A percentile compares a stretch with the other conserved stretches of the same genome.
phyloP scores from a whole-genome alignment of 2,329 filamentous ascomycete genomes.

The Colletotrichum chrysophilum region DNA sequence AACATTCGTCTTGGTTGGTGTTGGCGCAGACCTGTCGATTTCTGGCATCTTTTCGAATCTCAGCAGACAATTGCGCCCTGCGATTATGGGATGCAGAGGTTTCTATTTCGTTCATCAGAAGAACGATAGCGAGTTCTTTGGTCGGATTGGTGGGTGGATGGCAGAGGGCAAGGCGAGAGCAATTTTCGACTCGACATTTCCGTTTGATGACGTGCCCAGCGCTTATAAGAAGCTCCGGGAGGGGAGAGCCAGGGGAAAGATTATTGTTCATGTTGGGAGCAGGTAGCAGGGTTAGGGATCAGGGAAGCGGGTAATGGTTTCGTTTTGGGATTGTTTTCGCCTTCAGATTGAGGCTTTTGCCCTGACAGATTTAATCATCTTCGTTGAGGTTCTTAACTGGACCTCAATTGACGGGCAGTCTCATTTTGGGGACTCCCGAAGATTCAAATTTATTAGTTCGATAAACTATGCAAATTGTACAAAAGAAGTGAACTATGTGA shows the following conservation, averaged over 20 bases:
- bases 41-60: not conserved
- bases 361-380: not conserved
- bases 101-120: conserved; percentile 18
- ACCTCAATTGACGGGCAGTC: accelerated
- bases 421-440: not conserved
- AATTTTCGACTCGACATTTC: conserved; percentile 25
- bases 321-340: not conserved
- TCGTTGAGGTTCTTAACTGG: accelerated
- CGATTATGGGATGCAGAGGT: not conserved
- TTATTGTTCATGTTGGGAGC: conserved; percentile 23
- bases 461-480: not conserved
- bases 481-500: not conserved
- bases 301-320: too few species aligned
- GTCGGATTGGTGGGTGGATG: conserved; percentile 28
- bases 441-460: not conserved
- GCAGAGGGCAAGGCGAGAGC: conserved; percentile 27
- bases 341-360: not conserved
- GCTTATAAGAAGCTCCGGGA: conserved; percentile 28
- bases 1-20: conserved; percentile 69
- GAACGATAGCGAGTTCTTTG: conserved; percentile 2
- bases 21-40: conserved; percentile 15
- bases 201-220: conserved; percentile 24
- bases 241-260: conserved; percentile 28
- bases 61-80: not conserved
- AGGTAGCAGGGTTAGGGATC: too few species aligned